Evolutionary conservation across 2,329 filamentous ascomycete species (phyloP).

Genomic region (Trichocomaceae sp.): DNA sequence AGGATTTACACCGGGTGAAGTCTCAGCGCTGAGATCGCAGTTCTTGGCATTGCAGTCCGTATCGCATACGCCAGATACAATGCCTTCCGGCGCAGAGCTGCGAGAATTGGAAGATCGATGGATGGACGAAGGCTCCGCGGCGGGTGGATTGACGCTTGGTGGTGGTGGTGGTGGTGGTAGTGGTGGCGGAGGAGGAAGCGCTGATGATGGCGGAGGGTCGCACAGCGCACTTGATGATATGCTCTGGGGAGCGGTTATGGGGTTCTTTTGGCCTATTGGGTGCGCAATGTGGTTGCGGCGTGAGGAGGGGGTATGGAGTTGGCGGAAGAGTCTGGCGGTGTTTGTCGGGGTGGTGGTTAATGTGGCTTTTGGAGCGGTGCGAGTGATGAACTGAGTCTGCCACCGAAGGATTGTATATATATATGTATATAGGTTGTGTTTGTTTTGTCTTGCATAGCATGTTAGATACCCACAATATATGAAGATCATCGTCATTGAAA

Average conservation of each 20-base stretch:
- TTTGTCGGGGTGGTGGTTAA: slow-evolving; percentile 78
- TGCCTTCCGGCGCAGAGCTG: slow-evolving; percentile 72
- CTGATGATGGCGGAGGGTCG: slow-evolving; percentile 37
- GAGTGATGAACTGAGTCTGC: slow-evolving; percentile 43
- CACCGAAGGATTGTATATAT: not conserved
- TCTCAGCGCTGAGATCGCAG: slow-evolving; percentile 77
- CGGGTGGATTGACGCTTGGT: slow-evolving; percentile 38
- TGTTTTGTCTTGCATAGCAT: slow-evolving; percentile 1
- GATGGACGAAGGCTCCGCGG: slow-evolving; percentile 61
- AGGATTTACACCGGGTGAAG: slow-evolving; percentile 76
- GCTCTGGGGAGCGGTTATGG: slow-evolving; percentile 79
- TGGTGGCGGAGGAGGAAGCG: slow-evolving; percentile 32
- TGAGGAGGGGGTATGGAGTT: slow-evolving; percentile 80
- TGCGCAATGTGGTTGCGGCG: slow-evolving; percentile 77
- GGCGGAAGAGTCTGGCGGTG: slow-evolving; percentile 78
- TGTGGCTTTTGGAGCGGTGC: slow-evolving; percentile 65
- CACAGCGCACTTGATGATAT: slow-evolving; percentile 69
- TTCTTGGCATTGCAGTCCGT: slow-evolving; percentile 79
- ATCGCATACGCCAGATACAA: slow-evolving; percentile 78
- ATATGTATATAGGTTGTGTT: not conserved
- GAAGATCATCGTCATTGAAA: slow-evolving; percentile 7
- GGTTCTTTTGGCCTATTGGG: slow-evolving; percentile 91
- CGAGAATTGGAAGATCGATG: slow-evolving; percentile 79
- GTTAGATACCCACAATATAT: slow-evolving; percentile 13
- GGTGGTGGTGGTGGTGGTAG: slow-evolving; percentile 32